Evolutionary conservation across 129 eudicot genomes (phyloP).

Genomic region (Flaveria robusta): DNA sequence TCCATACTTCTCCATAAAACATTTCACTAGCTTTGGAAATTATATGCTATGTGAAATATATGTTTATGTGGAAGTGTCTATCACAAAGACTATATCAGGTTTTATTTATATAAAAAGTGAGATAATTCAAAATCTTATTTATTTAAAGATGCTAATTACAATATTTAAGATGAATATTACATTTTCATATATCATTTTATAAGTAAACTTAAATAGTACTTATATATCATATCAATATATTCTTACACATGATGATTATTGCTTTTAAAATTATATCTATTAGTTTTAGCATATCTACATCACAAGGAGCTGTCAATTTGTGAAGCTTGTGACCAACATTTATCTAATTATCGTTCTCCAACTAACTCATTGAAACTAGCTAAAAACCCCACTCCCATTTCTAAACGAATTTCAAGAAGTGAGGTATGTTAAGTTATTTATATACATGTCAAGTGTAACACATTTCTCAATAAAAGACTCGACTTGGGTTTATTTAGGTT

Average conservation of each 20-base stretch:
- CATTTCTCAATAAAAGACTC: too few relatives aligned
- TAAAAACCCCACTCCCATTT: too few relatives aligned
- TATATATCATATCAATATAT: background rate
- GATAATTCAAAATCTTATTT: too few relatives aligned
- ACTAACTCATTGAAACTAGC: too few relatives aligned
- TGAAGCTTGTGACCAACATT: background rate
- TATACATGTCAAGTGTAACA: too few relatives aligned
- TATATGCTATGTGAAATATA: background rate
- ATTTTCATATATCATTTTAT: background rate
- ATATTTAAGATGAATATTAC: slow-evolving; percentile 1
- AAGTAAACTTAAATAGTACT: background rate
- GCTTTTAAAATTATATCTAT: background rate
- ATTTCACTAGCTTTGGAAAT: background rate
- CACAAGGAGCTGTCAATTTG: background rate
- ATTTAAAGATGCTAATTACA: background rate
- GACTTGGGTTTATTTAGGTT: too few relatives aligned
- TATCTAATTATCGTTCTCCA: background rate
- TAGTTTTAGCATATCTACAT: background rate
- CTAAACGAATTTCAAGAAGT: too few relatives aligned
- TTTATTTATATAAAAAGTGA: background rate
- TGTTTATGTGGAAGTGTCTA: background rate
- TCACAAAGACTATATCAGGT: background rate
- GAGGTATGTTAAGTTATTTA: too few relatives aligned
- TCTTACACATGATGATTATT: background rate
- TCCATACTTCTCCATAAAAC: too few relatives aligned